Conservation (phyloP, 148 eudicot genomes). For the Drosera capensis region DNA sequence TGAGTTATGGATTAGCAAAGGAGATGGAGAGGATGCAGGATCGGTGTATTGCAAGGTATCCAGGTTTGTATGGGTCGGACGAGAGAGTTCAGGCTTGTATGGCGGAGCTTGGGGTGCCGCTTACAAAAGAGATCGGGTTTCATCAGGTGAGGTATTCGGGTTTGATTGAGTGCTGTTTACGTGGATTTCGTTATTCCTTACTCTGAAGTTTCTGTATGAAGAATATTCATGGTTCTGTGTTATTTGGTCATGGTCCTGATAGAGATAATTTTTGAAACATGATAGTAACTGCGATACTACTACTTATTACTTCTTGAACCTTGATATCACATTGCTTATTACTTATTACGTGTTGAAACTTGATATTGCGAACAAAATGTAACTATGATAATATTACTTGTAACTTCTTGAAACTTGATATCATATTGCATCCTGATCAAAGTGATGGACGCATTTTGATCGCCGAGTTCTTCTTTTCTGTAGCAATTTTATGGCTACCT, state of each 20-base stretch:
- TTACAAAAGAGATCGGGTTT: conserved; percentile 42
- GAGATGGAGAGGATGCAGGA: conserved; percentile 28
- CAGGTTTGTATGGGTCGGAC: conserved; percentile 28
- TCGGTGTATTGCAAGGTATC: conserved; percentile 25
- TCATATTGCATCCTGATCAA: no score
- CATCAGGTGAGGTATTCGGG: conserved; percentile 31
- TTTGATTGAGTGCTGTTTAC: background rate
- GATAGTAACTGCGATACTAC: background rate
- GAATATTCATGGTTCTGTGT: background rate
- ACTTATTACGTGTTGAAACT: no score
- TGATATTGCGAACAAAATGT: no score
- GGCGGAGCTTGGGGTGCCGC: conserved; percentile 39
- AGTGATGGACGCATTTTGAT: no score
- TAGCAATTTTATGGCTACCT: no score
- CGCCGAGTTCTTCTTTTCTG: no score
- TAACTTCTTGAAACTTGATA: no score
- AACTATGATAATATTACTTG: no score
- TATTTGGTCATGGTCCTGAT: background rate
- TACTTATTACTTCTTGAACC: no score
- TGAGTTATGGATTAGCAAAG: conserved; percentile 34
- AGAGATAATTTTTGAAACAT: background rate
- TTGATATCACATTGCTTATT: no score
- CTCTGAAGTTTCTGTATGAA: background rate
- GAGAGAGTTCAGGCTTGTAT: conserved; percentile 33
- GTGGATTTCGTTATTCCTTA: background rate